Percentiles rank a stretch among this genome's conserved stretches.
Conservation (phyloP, 495 filamentous ascomycete species). For the Penicillium atrosanguineum region DNA sequence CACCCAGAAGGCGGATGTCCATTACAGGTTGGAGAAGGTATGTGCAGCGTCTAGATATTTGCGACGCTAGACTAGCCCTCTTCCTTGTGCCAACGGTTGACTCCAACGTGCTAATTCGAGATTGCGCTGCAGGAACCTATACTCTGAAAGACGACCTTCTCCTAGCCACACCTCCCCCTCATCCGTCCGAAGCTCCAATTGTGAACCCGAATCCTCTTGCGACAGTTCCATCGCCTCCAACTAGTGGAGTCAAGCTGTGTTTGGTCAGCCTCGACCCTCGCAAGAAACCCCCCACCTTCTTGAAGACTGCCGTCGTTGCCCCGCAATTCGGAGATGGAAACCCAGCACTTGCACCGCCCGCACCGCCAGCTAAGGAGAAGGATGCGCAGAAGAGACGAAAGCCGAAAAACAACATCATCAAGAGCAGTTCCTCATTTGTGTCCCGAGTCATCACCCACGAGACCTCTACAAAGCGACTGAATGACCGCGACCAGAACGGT, state of each 20-base stretch:
- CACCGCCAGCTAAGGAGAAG: slow-evolving; percentile 67
- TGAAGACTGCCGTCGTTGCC: slow-evolving; percentile 38
- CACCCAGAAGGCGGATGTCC: slow-evolving; percentile 70
- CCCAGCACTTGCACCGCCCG: slow-evolving; percentile 57
- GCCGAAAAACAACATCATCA: slow-evolving; percentile 95
- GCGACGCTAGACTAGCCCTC: slow-evolving; percentile 1
- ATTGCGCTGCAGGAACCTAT: slow-evolving; percentile 68
- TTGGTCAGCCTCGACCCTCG: slow-evolving; percentile 65
- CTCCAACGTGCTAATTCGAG: slow-evolving; percentile 16
- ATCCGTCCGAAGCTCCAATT: slow-evolving; percentile 86
- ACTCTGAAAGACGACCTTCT: slow-evolving; percentile 83
- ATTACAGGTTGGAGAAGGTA: slow-evolving; percentile 91
- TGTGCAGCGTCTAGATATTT: neutral
- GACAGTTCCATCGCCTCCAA: slow-evolving; percentile 75
- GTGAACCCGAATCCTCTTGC: slow-evolving; percentile 86
- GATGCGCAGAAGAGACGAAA: slow-evolving; percentile 78
- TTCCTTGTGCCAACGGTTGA: neutral
- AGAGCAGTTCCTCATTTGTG: slow-evolving; percentile 97
- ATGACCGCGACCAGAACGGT: slow-evolving; percentile 74
- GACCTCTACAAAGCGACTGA: slow-evolving; percentile 67
- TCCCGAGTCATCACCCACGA: slow-evolving; percentile 94
- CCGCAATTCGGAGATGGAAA: slow-evolving; percentile 90
- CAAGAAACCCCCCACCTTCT: slow-evolving; percentile 54
- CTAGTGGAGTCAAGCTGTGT: slow-evolving; percentile 82
- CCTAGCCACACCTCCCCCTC: slow-evolving; percentile 90